Percentiles rank a stretch among this genome's conserved stretches.
Conservation (phyloP, 169 alveolate species). For the Toxoplasma gondii region DNA sequence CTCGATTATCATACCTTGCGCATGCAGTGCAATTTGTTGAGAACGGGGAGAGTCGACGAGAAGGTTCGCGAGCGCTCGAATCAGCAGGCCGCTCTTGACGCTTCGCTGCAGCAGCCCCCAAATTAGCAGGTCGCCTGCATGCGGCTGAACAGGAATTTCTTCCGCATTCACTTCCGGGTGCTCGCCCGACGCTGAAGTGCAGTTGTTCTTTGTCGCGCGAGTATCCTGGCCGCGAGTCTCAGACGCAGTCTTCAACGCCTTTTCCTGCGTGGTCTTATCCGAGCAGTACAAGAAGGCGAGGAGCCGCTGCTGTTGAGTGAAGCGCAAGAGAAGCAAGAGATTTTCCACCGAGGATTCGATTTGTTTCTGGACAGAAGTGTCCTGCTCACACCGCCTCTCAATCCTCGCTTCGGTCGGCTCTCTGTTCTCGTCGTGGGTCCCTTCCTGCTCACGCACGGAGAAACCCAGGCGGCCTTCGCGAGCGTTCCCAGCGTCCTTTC, state of each 20-base stretch:
- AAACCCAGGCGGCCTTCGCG: too few species aligned
- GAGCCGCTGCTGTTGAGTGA: background rate
- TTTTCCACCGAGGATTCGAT: background rate
- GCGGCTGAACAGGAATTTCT: background rate
- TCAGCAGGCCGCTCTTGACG: background rate
- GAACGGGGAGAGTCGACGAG: background rate
- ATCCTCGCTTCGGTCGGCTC: too few species aligned
- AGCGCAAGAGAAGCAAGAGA: background rate
- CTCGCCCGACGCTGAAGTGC: background rate
- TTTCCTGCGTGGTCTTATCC: background rate
- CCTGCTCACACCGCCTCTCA: too few species aligned
- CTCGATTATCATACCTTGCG: background rate
- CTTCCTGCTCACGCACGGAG: too few species aligned
- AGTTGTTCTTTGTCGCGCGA: background rate
- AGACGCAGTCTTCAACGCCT: background rate
- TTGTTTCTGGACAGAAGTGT: background rate
- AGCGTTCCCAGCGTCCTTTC: too few species aligned
- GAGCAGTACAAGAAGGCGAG: background rate
- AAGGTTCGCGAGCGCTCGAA: conserved; percentile 13
- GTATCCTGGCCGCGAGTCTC: background rate
- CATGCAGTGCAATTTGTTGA: background rate
- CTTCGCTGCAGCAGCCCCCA: background rate
- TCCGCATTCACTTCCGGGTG: background rate
- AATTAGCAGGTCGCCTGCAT: background rate
- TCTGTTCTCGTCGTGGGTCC: too few species aligned